Evolutionary conservation across 2,329 filamentous ascomycete species (phyloP).

Genomic region (Chaetomium sp.): DNA sequence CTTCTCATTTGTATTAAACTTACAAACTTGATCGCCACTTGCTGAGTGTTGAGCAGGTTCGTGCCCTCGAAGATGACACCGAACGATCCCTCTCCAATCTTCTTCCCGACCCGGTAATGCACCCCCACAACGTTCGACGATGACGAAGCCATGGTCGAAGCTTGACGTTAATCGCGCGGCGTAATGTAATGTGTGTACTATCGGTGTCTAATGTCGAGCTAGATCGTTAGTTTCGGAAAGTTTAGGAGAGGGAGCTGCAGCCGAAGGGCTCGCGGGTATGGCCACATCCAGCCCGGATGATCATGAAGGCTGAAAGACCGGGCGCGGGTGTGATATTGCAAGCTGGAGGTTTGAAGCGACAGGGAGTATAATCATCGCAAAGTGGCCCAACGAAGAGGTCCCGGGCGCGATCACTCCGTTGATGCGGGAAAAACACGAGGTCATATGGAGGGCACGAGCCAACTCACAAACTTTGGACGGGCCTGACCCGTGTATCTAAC

Average conservation of each 20-base stretch:
- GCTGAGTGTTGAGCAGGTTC: slow-evolving; percentile 97
- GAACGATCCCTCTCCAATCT: slow-evolving; percentile 97
- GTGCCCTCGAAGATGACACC: slow-evolving; percentile 98
- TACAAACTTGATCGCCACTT: slow-evolving; percentile 99
- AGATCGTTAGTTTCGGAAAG: not conserved
- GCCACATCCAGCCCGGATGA: not conserved
- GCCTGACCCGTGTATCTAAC: slow-evolving; percentile 2
- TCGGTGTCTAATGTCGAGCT: slow-evolving; percentile 2
- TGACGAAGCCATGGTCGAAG: slow-evolving; percentile 65
- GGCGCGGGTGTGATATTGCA: not conserved
- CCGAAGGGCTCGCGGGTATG: not conserved
- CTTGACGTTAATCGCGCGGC: slow-evolving; percentile 2
- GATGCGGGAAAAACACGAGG: not conserved
- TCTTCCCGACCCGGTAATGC: slow-evolving; percentile 98
- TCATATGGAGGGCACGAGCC: slow-evolving; percentile 11
- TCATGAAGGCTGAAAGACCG: not conserved
- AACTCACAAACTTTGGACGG: slow-evolving; percentile 15
- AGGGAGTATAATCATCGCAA: not conserved
- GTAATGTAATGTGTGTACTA: not conserved
- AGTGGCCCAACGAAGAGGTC: not conserved
- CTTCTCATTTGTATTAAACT: slow-evolving; percentile 33
- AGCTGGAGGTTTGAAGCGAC: not conserved
- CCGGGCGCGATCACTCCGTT: not conserved
- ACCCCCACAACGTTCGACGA: slow-evolving; percentile 98
- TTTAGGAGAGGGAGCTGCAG: not conserved